Evolutionary conservation across 306 rosid species (phyloP), one percentile per base, ranked within the genome.

Genomic region (Castanospermum australe): DNA sequence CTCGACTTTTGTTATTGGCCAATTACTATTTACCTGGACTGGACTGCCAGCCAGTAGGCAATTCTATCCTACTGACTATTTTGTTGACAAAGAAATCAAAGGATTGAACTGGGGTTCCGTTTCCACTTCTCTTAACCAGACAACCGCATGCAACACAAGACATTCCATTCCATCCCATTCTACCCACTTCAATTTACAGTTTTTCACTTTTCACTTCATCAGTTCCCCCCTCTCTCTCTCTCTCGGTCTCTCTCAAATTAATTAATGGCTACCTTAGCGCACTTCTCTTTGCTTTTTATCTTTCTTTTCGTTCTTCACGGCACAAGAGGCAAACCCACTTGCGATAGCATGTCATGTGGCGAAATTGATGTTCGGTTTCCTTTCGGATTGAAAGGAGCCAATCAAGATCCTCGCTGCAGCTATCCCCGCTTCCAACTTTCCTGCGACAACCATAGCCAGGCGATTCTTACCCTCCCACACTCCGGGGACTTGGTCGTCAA

Each of bases 311-410:
- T 35, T 17, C 70, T 77, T 22, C 75, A 77, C 65, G 42, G 0
- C 24, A 42, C 79, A 12, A 54, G 24, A 42, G 69, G 13, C 8
- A 8, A 61, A 61, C 68, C 12, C 0, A 15, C 30, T 6, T 82
- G 82, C 54, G 61, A 64, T 0, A 24, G 2, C 47, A 6, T 42
- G 15, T 6, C 79, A 62, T 82, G 86, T 0, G 86, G 79, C 8
- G 57, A 54, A 2, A 35, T 71, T 1, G 63, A 63, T 21, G 77
- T 82, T 6, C 15, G 47, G 5, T 82, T 82, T 14, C 86, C 86
- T n/a, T 82, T 82, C 22, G 38, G 48, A 0, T 62, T 82, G 17
- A 77, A 22, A 71, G 57, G 25, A 52, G 6, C 63, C 20, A 77
- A 63, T 20, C 62, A 82, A 77, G 61, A 54, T 4, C 35, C 6